Conservation (phyloP, 2,329 filamentous ascomycete genomes). For the Epichloe sylvatica region DNA sequence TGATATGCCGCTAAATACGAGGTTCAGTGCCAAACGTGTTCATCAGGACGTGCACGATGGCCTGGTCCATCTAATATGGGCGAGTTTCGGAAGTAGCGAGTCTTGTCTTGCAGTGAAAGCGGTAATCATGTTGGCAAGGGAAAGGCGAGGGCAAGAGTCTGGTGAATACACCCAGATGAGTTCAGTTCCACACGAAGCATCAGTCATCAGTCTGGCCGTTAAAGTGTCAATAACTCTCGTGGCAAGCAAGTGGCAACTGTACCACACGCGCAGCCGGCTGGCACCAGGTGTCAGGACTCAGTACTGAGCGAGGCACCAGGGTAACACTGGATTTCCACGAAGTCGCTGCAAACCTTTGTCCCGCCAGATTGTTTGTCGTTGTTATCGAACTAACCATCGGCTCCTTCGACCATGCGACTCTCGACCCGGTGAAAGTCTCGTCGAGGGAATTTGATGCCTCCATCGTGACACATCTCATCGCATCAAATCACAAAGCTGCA, state of each 20-base stretch:
- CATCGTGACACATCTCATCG: too few relatives aligned
- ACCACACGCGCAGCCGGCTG: background rate
- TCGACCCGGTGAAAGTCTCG: too few relatives aligned
- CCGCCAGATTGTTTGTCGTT: too few relatives aligned
- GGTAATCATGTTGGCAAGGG: background rate
- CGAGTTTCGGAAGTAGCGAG: slow-evolving; percentile 1
- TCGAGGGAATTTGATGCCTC: too few relatives aligned
- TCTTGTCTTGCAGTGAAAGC: background rate
- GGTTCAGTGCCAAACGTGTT: background rate
- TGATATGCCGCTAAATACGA: background rate
- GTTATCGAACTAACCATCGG: too few relatives aligned
- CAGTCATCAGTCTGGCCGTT: background rate
- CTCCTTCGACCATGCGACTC: too few relatives aligned
- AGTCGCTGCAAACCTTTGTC: too few relatives aligned
- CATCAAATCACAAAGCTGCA: background rate
- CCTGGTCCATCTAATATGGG: background rate
- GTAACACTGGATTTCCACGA: too few relatives aligned
- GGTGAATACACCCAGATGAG: background rate
- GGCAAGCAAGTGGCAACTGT: background rate
- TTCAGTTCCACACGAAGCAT: background rate
- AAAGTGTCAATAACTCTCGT: background rate
- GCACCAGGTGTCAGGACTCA: background rate
- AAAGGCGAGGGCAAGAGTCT: background rate
- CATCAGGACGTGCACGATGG: background rate
- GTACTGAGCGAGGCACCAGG: too few relatives aligned